These are phyloP conservation scores for Botrytis aclada DNA, from an alignment of 2,329 filamentous ascomycete genomes.

Conservation along the genomic window DNA sequence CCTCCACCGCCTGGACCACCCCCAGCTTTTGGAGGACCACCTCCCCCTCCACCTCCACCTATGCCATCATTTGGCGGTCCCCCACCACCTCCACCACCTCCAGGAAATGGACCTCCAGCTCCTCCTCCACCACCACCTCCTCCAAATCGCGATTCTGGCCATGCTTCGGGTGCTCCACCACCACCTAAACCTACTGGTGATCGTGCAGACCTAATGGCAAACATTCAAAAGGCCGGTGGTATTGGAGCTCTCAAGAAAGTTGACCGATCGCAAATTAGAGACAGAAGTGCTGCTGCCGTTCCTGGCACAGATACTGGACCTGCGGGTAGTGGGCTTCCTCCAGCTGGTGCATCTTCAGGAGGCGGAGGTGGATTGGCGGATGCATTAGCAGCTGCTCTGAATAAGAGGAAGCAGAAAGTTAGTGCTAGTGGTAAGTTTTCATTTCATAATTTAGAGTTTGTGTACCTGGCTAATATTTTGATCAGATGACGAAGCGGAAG, in stretches of 20 bases:
- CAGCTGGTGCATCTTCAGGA: slow-evolving; percentile 52
- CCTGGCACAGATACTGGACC: slow-evolving; percentile 52
- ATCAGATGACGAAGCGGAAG: slow-evolving; percentile 71
- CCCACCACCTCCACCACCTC: slow-evolving; percentile 39
- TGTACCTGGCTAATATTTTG: slow-evolving; percentile 35
- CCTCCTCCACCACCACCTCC: slow-evolving; percentile 52
- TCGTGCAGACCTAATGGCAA: slow-evolving; percentile 62
- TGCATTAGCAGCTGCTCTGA: slow-evolving; percentile 73
- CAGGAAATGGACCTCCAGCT: slow-evolving; percentile 41
- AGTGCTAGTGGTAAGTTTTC: slow-evolving; percentile 81
- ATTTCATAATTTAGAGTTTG: not conserved
- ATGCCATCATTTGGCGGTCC: slow-evolving; percentile 33
- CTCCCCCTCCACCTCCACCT: slow-evolving; percentile 46
- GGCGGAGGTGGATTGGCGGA: slow-evolving; percentile 70
- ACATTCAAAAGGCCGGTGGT: slow-evolving; percentile 69
- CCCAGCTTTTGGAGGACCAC: slow-evolving; percentile 38
- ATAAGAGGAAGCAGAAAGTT: slow-evolving; percentile 89
- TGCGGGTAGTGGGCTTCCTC: slow-evolving; percentile 50
- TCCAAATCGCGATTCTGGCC: slow-evolving; percentile 56
- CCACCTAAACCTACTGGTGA: slow-evolving; percentile 44
- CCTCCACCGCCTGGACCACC: slow-evolving; percentile 39
- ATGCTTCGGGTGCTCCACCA: slow-evolving; percentile 48
- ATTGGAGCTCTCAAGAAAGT: slow-evolving; percentile 73
- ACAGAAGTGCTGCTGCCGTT: slow-evolving; percentile 65
- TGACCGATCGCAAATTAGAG: slow-evolving; percentile 64